Conservation (phyloP, 2,329 filamentous ascomycete species). For the Massarina eburnea region DNA sequence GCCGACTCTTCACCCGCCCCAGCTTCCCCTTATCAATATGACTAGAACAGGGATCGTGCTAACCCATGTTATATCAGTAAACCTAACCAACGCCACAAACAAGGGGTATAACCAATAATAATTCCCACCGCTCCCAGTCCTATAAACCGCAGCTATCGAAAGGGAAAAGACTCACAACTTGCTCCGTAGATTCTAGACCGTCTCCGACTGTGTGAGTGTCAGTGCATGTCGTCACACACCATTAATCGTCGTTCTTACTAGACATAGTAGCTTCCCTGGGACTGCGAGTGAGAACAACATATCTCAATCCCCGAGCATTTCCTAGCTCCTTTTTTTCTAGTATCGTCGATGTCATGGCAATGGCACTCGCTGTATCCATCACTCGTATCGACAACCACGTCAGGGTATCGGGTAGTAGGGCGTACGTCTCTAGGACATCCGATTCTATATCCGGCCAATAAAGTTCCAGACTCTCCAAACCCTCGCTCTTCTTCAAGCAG, state of each 20-base stretch:
- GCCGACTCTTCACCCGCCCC: slow-evolving; percentile 5
- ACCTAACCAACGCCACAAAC: not conserved
- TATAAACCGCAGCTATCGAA: too few relatives aligned
- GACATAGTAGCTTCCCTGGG: not conserved
- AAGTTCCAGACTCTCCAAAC: slow-evolving; percentile 23
- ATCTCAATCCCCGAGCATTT: slow-evolving; percentile 9
- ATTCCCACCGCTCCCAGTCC: too few relatives aligned
- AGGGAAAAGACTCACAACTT: slow-evolving; percentile 4
- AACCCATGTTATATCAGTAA: not conserved
- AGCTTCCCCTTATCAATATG: not conserved
- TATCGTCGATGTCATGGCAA: slow-evolving; percentile 15
- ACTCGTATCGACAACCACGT: slow-evolving; percentile 22
- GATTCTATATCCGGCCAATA: slow-evolving; percentile 28
- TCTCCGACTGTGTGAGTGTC: not conserved
- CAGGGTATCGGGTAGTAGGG: slow-evolving; percentile 13
- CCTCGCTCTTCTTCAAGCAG: slow-evolving; percentile 13
- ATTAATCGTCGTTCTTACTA: not conserved
- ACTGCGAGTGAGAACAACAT: slow-evolving; percentile 22
- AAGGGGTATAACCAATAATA: too few relatives aligned
- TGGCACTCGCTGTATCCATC: slow-evolving; percentile 12
- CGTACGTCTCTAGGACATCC: slow-evolving; percentile 13
- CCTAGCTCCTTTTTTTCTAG: slow-evolving; percentile 13
- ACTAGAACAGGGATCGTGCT: not conserved
- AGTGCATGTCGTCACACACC: slow-evolving; percentile 5
- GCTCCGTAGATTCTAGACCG: not conserved